Base-by-base conservation (phyloP, 2,329 filamentous ascomycete genomes). In the Exutisphaerella laricina region DNA sequence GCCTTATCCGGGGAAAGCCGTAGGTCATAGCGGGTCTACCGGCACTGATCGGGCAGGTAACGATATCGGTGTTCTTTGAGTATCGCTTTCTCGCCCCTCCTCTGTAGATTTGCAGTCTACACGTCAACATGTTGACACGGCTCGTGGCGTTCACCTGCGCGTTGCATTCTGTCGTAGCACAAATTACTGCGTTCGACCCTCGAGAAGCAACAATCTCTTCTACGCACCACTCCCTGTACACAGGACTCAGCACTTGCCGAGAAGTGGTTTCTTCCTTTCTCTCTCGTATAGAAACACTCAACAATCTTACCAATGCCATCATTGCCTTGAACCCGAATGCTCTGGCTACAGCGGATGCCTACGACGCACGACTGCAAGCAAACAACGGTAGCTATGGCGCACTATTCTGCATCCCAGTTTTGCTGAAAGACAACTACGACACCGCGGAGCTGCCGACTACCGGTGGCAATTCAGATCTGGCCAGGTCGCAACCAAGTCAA, bases 381-480 rank as follows among this genome's bases (percentile, higher is more conserved):
- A 71, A 71, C 3, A 77, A 79, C 55, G 63, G 66, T 17, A 71
- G 70, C 0, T 48, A 49, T 20, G 73, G 70, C 1, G 56, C 69
- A 1, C 64, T 84, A 1, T 78, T 82, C 58, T 80, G 79, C 55
- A 67, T 84, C 13, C 79, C 80, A 0, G 60, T 81, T 9, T 56
- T 84, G 4, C 61, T 83, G 4, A 84, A 84, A 58, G 80, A 84
- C 61, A 84, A 82, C 55, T 80, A 73, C 55, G 73, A 80, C 42
- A 75, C 76, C 0, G 50, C 59, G 0, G 69, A 71, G 14, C 72
- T 79, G 61, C 71, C 71, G 31, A 83, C 79, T 1, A 82, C 78
- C 0, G 78, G 73, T 0, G 76, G 71, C 4, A 73, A 67, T 46
- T 53, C 70, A 5, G 73, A 69, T 4, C 62, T 84, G 6, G 69